Conservation (phyloP, 441 rosid species). For the Populus hybrid region DNA sequence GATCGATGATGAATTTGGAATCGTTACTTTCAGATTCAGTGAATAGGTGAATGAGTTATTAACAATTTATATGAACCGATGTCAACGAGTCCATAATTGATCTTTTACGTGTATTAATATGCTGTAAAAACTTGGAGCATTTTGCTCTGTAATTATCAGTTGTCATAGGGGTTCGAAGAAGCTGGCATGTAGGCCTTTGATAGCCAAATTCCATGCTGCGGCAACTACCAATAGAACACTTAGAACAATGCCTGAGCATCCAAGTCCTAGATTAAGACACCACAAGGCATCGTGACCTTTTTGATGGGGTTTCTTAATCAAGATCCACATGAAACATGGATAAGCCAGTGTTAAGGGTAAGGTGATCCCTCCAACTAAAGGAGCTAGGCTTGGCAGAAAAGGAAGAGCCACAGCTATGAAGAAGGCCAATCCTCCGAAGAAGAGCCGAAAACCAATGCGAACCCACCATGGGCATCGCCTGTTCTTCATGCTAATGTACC, state of each 20-base stretch:
- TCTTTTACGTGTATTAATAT: background rate
- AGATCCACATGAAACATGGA: no score
- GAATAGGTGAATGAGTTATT: background rate
- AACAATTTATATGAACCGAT: background rate
- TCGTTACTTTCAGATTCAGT: no score
- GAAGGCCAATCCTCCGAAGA: no score
- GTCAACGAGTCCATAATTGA: background rate
- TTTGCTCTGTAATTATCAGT: background rate
- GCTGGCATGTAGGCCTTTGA: constrained; percentile 43
- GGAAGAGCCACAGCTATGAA: no score
- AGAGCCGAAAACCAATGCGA: no score
- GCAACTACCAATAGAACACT: constrained; percentile 23
- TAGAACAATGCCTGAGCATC: background rate
- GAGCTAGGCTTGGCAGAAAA: no score
- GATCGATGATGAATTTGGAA: background rate
- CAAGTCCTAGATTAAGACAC: no score
- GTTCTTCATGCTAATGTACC: constrained; percentile 25
- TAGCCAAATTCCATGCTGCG: constrained; percentile 39
- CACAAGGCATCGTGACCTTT: no score
- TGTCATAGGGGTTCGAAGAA: constrained; percentile 18
- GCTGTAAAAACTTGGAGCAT: background rate
- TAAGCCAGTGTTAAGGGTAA: no score
- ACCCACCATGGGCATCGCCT: constrained; percentile 29
- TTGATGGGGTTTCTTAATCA: no score
- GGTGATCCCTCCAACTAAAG: no score